Evolutionary conservation across 1,284 basidiomycete genomes (phyloP), one percentile per base, ranked within the genome.

Genomic region (Ceratobasidium sp.): DNA sequence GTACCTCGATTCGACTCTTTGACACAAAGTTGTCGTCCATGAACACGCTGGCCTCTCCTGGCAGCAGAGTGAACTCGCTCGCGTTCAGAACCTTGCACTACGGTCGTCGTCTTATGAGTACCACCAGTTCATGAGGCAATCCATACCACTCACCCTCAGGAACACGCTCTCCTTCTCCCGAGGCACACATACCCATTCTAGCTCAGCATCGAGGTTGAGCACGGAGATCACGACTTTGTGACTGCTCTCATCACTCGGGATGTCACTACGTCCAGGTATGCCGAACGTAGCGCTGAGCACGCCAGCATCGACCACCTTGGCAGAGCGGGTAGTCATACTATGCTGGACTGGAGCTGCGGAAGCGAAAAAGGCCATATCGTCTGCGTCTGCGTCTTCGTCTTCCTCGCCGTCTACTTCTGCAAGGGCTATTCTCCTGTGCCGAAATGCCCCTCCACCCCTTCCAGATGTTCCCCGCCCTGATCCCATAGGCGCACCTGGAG

Each of bases 21-120:
- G 80, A 76, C 26, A 81, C 78, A 62, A 81, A 81, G 68, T 79
- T 80, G 23, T 79, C 80, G 62, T 81, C 81, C 69, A 81, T 74
- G 73, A 79, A 81, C 26, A 81, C 80, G 54, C 64, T 77, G 9
- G 78, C 76, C 12, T 68, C 71, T 50, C 81, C 81, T 12, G 74
- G 69, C n/a, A 80, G 78, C 13, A 80, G 59, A 10, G 70, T 76
- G 42, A 74, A 79, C 17, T 44, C 57, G 33, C 73, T 77, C 40
- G 73, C 33, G 62, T 80, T 80, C 15, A 70, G 68, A 26, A 77
- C 44, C 26, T 78, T 74, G 44, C 71, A 78, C 79, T 80, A 13
- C 12, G 9, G 28, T 13, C 12, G 6, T 10, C 4, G 59, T 4
- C 40, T 2, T 33, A 28, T 61, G 6, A 57, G 17, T 50, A 17